Base-by-base conservation (phyloP, 176 grass and related monocot species). In the Stipa capillata region DNA sequence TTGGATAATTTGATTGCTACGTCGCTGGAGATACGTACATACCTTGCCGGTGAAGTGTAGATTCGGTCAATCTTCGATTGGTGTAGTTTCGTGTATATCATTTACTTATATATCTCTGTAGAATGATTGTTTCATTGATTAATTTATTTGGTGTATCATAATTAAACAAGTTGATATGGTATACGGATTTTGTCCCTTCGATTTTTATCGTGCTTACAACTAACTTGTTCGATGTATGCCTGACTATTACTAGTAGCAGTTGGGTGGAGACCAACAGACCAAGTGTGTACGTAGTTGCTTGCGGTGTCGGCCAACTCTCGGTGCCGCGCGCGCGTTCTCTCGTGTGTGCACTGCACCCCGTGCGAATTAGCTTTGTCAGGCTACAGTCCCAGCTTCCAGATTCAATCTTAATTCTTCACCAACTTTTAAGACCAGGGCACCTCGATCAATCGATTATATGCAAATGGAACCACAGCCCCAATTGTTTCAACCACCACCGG, bases 121-220 rank as follows among this genome's bases (percentile, higher is more conserved):
- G 64, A 24, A 58, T 23, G 40, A 33, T 60, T 81, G 40, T 60
- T 72, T 48, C 52, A 71, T 71, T 72, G 53, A 72, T 72, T 72
- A 54, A 60, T 59, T 47, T 5, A 13, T 72, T 72, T 21, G 52
- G 40, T 27, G 53, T 36, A 48, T 60, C 37, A 71, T 41, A 42
- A 77, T 60, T 72, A 7, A 45, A 21, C 3, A 41, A 45, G 18
- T 61, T 45, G 39, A 50, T 21, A 40, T 36, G 42, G 43, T 63
- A 23, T 48, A 35, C 20, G 2, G 18, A 35, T n/a, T n/a, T n/a
- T 63, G 9, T 34, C 5, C 17, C 35, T 36, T 36, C 35, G 17
- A 47, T 48, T 48, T n/a, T n/a, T n/a, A n/a, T n/a, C n/a, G n/a
- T n/a, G 51, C n/a, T 0, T 66, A 64, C 61, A 37, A 20, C 32